Conservation (phyloP, 2,329 filamentous ascomycete genomes). For the Penicillium sp. region DNA sequence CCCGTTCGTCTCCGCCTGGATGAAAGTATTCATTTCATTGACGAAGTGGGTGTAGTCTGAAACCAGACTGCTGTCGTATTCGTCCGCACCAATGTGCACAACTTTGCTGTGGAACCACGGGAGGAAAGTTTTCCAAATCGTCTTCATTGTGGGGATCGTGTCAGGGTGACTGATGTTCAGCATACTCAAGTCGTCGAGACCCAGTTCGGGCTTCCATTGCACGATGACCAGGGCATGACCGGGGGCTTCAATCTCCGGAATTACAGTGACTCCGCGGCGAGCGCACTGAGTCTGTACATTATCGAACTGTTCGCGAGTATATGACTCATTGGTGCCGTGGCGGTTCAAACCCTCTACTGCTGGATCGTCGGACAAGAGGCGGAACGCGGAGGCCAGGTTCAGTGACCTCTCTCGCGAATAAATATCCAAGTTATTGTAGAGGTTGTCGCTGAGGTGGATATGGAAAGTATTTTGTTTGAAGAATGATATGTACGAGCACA, state of each 20-base stretch:
- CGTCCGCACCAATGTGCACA: constrained; percentile 56
- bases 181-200: constrained; percentile 48
- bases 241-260: constrained; percentile 58
- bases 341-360: constrained; percentile 51
- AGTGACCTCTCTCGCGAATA: constrained; percentile 48
- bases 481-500: constrained; percentile 58
- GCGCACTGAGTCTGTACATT: constrained; percentile 52
- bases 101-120: constrained; percentile 56
- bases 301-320: constrained; percentile 50
- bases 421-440: constrained; percentile 47
- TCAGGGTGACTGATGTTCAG: constrained; percentile 55
- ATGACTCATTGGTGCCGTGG: constrained; percentile 52
- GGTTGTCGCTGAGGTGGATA: constrained; percentile 56
- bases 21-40: constrained; percentile 50
- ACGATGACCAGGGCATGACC: constrained; percentile 55
- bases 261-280: constrained; percentile 53
- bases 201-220: constrained; percentile 57
- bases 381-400: constrained; percentile 53
- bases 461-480: constrained; percentile 60
- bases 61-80: constrained; percentile 47
- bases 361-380: constrained; percentile 50
- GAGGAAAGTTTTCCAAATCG: constrained; percentile 52
- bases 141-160: constrained; percentile 51
- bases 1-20: constrained; percentile 29
- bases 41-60: constrained; percentile 54